phyloP scores from a whole-genome alignment of 306 rosid genomes.

The Begonia peltatifolia region DNA sequence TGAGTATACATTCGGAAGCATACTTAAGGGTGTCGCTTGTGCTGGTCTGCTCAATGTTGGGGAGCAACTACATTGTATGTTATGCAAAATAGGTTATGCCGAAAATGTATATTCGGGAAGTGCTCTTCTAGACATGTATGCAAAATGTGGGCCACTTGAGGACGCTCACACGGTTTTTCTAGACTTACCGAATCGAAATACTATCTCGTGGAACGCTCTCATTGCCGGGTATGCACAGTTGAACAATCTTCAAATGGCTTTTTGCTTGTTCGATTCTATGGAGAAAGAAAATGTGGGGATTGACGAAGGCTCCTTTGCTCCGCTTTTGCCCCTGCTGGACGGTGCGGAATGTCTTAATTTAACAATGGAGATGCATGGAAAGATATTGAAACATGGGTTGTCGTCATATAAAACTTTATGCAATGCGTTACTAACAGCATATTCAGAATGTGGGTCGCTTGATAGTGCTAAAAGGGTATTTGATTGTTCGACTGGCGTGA shows the following conservation, averaged over 20 bases:
- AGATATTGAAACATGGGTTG: conserved; percentile 46
- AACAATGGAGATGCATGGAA: conserved; percentile 48
- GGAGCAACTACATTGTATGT: conserved; percentile 44
- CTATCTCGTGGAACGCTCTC: conserved; percentile 65
- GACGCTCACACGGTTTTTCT: conserved; percentile 37
- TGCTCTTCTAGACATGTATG: conserved; percentile 80
- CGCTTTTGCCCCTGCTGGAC: conserved; percentile 61
- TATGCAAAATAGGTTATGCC: conserved; percentile 37
- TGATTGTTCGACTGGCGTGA: conserved; percentile 16
- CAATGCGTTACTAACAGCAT: conserved; percentile 57
- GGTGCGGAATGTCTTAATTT: conserved; percentile 24
- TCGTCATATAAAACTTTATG: conserved; percentile 28
- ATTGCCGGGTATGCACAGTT: conserved; percentile 49
- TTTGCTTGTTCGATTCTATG: conserved; percentile 37
- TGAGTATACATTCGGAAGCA: conserved; percentile 64
- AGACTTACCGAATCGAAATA: conserved; percentile 31
- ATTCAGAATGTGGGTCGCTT: conserved; percentile 52
- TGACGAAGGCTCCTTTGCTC: conserved; percentile 68
- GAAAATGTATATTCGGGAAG: conserved; percentile 45
- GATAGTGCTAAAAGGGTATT: conserved; percentile 57
- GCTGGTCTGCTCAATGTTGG: conserved; percentile 25
- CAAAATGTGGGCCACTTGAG: conserved; percentile 59
- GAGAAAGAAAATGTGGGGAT: conserved; percentile 38
- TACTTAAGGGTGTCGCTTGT: conserved; percentile 46
- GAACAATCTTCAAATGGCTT: conserved; percentile 28